phyloP scores from a whole-genome alignment of 2,329 filamentous ascomycete species.

The Aspergillus niger region DNA sequence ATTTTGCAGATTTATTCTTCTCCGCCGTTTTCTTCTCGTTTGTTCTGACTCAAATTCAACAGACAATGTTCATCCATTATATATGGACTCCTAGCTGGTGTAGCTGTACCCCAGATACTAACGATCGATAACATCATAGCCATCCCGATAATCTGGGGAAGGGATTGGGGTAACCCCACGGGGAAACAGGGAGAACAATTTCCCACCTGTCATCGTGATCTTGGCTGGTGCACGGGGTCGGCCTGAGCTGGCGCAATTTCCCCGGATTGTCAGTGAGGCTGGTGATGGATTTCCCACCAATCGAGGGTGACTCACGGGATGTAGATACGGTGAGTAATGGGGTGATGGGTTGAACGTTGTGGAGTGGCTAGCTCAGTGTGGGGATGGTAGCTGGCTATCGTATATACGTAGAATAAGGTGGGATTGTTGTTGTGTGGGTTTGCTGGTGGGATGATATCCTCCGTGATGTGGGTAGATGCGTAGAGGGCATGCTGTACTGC shows the following conservation, averaged over 20 bases:
- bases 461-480: neutral
- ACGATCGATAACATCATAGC: neutral
- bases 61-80: too few relatives aligned
- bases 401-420: neutral
- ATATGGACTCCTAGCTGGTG: too few relatives aligned
- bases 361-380: neutral
- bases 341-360: neutral
- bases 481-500: neutral
- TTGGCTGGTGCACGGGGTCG: neutral
- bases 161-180: neutral
- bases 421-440: neutral
- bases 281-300: slow-evolving; percentile 5
- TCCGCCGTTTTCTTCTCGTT: too few relatives aligned
- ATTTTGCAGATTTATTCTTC: too few relatives aligned
- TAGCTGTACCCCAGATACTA: too few relatives aligned
- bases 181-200: neutral
- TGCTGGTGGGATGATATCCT: neutral
- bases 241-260: neutral
- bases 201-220: neutral
- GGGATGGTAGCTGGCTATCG: neutral
- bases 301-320: neutral
- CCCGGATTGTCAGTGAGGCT: neutral
- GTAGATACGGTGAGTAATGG: neutral
- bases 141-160: too few relatives aligned
- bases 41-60: too few relatives aligned